A percentile compares a stretch with the other conserved stretches of the same genome.
These are phyloP conservation scores for Nitzschia sp. DNA, from an alignment of 108 stramenopile genomes.

Conservation along the genomic window DNA sequence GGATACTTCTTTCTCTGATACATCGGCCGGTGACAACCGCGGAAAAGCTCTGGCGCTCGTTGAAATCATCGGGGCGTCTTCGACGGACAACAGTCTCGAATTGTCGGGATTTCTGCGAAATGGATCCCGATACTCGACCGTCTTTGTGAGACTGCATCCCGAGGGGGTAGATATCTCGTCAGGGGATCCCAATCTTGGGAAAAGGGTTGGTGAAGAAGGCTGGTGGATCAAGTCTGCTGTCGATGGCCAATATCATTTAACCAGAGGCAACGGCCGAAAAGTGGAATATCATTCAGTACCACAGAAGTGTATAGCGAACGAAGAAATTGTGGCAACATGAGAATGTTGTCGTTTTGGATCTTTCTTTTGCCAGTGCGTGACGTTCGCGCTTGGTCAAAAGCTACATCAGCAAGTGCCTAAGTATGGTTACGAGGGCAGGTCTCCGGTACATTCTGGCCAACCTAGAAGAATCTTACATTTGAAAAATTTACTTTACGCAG, in stretches of 20 bases:
- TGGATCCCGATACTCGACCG: constrained; percentile 34
- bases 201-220: constrained; percentile 18
- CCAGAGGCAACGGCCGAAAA: constrained; percentile 44
- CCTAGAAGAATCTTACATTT: too few relatives aligned
- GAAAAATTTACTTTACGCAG: neutral
- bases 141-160: constrained; percentile 20
- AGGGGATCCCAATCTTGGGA: constrained; percentile 42
- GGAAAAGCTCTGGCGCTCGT: constrained; percentile 46
- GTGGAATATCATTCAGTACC: constrained; percentile 38
- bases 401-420: too few relatives aligned
- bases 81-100: constrained; percentile 33
- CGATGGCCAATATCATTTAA: constrained; percentile 34
- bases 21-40: constrained; percentile 35
- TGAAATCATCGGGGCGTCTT: constrained; percentile 41
- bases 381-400: too few relatives aligned
- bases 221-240: constrained; percentile 43
- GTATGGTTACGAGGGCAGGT: too few relatives aligned
- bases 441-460: too few relatives aligned
- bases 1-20: constrained; percentile 59
- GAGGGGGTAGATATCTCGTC: constrained; percentile 17
- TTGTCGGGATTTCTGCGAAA: constrained; percentile 37
- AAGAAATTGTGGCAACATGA: too few relatives aligned
- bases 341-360: too few relatives aligned
- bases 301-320: neutral
- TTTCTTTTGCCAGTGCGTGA: too few relatives aligned